phyloP scores from a whole-genome alignment of 371 early-diverging fungal genomes.

The Syncephalastrum racemosum region DNA sequence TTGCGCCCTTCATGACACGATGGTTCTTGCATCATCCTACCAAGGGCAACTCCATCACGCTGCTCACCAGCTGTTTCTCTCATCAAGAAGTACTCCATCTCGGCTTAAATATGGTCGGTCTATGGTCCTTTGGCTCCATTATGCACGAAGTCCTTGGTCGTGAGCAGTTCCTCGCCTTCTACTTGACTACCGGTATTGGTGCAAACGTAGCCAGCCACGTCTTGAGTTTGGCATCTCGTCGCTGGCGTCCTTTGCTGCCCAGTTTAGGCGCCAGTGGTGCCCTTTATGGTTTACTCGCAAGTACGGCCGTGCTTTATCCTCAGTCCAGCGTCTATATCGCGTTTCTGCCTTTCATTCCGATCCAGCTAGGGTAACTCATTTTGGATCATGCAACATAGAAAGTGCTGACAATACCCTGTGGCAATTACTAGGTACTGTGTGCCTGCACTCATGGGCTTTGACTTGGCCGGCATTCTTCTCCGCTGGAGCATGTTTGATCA shows the following conservation, averaged over 20 bases:
- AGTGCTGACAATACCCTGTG: background rate
- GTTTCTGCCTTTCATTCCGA: conserved; percentile 73
- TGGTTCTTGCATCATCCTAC: conserved; percentile 72
- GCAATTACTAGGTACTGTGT: conserved; percentile 37
- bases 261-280: conserved; percentile 82
- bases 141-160: conserved; percentile 49
- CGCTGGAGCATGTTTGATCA: conserved; percentile 70
- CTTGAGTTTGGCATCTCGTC: conserved; percentile 42
- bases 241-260: conserved; percentile 53
- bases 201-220: conserved; percentile 68
- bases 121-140: conserved; percentile 60
- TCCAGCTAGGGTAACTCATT: conserved; percentile 53
- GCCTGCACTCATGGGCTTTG: conserved; percentile 61
- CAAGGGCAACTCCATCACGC: conserved; percentile 55
- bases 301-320: conserved; percentile 60
- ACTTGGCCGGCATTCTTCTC: conserved; percentile 58
- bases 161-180: conserved; percentile 80
- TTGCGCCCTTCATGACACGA: conserved; percentile 63
- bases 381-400: conserved; percentile 3
- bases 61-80: conserved; percentile 69
- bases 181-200: conserved; percentile 62
- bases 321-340: conserved; percentile 62
- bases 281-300: conserved; percentile 65
- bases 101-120: conserved; percentile 67
- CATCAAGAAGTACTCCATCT: conserved; percentile 67